Evolutionary conservation across 768 basidiomycete species (phyloP).

Genomic region (Tylopilus subfusipes): DNA sequence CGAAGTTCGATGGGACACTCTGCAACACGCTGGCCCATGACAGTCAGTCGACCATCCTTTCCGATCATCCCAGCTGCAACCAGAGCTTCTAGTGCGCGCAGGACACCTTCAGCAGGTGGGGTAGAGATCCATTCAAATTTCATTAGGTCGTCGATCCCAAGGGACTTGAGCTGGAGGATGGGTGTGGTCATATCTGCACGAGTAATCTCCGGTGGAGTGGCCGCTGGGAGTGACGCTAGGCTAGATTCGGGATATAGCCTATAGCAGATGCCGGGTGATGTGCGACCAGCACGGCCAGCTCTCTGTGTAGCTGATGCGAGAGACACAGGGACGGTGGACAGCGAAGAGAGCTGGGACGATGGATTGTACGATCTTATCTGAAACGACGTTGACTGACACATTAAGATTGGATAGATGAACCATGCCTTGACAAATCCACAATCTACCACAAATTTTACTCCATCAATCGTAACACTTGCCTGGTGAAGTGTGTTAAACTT

Average conservation of each 20-base stretch:
- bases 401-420: neutral
- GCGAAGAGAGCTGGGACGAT: conserved; percentile 75
- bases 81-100: conserved; percentile 83
- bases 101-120: conserved; percentile 81
- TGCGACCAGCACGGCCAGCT: conserved; percentile 92
- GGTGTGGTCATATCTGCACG: conserved; percentile 89
- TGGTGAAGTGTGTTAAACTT: conserved; percentile 24
- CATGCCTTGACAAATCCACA: conserved; percentile 91
- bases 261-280: conserved; percentile 88
- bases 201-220: conserved; percentile 86
- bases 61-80: conserved; percentile 80
- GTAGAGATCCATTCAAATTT: conserved; percentile 93
- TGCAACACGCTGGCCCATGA: conserved; percentile 80
- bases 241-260: conserved; percentile 74
- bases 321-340: conserved; percentile 81
- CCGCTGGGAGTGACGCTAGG: conserved; percentile 57
- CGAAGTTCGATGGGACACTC: conserved; percentile 93
- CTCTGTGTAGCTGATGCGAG: conserved; percentile 89
- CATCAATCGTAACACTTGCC: conserved; percentile 97
- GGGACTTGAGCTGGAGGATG: conserved; percentile 88
- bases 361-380: conserved; percentile 92
- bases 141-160: conserved; percentile 94
- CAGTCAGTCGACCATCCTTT: conserved; percentile 71
- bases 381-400: neutral
- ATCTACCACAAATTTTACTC: conserved; percentile 91